Conservation (phyloP, 805 yeast species). For the Wickerhamomyces subpelliculosus region DNA sequence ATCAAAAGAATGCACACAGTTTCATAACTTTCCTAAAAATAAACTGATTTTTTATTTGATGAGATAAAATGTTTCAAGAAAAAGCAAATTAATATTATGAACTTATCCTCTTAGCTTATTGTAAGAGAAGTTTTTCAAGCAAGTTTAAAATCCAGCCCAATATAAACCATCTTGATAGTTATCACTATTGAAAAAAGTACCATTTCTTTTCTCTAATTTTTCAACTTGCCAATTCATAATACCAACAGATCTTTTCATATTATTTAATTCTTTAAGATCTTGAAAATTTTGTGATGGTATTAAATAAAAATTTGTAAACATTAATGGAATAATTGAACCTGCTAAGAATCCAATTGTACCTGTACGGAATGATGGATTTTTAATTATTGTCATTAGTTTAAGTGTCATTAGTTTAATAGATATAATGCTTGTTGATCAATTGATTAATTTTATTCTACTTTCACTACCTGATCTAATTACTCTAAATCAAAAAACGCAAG, state of each 20-base stretch:
- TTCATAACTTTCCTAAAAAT: too few species aligned
- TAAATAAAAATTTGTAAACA: conserved; percentile 15
- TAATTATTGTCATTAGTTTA: not conserved
- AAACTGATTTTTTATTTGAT: too few species aligned
- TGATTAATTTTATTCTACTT: too few species aligned
- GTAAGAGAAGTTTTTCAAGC: too few species aligned
- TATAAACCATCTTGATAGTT: conserved; percentile 20
- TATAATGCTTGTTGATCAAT: too few species aligned
- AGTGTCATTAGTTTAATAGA: too few species aligned
- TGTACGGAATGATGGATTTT: conserved; percentile 11
- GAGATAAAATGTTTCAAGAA: too few species aligned
- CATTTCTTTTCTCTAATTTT: conserved; percentile 8
- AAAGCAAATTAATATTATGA: too few species aligned
- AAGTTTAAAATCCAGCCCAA: conserved; percentile 25
- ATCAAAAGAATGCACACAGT: too few species aligned
- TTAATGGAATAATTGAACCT: conserved; percentile 17
- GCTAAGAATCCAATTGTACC: conserved; percentile 19
- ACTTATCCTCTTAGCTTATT: too few species aligned
- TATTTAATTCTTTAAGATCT: conserved; percentile 14
- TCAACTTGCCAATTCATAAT: conserved; percentile 16
- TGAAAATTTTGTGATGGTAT: conserved; percentile 12
- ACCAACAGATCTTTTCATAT: conserved; percentile 16
- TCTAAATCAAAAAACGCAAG: too few species aligned
- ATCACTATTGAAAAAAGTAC: conserved; percentile 10
- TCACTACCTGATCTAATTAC: too few species aligned